Evolutionary conservation across 495 filamentous ascomycete species (phyloP).

Genomic region (Penicillium taxi): DNA sequence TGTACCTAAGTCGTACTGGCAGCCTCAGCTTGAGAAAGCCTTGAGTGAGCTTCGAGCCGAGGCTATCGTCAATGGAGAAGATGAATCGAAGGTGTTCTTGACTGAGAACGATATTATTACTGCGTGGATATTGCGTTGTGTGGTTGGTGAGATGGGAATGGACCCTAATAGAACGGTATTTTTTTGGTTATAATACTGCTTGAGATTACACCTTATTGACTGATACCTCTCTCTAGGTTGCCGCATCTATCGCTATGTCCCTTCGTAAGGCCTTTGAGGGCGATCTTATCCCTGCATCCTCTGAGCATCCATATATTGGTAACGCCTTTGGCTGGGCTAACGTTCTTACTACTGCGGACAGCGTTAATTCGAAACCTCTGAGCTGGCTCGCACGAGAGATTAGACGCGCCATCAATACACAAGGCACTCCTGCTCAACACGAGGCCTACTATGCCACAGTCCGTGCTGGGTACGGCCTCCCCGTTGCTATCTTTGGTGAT

Average conservation of each 20-base stretch:
- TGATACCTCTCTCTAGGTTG: conserved; percentile 1
- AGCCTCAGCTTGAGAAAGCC: conserved; percentile 14
- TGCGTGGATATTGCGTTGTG: conserved; percentile 19
- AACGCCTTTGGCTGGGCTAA: conserved; percentile 24
- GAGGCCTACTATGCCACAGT: conserved; percentile 24
- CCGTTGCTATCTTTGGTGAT: conserved; percentile 29
- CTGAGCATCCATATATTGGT: conserved; percentile 14
- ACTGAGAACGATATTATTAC: conserved; percentile 19
- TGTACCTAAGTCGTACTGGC: conserved; percentile 17
- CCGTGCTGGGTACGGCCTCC: conserved; percentile 13
- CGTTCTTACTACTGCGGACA: conserved; percentile 24
- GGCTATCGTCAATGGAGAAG: conserved; percentile 9
- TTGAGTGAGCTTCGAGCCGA: conserved; percentile 13
- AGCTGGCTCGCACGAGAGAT: conserved; percentile 31
- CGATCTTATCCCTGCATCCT: conserved; percentile 23
- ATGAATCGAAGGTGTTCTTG: conserved; percentile 14
- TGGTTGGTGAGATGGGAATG: conserved; percentile 11
- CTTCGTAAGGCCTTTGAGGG: conserved; percentile 19
- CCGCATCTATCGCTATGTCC: conserved; percentile 17
- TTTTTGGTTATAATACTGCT: background rate
- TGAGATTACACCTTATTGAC: background rate
- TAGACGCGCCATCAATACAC: conserved; percentile 31
- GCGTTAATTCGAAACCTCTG: conserved; percentile 32
- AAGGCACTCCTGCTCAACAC: conserved; percentile 36
- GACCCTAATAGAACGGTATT: conserved; percentile 11